Evolutionary conservation across 2,329 filamentous ascomycete genomes (phyloP).

Genomic region (Botryotinia convoluta): DNA sequence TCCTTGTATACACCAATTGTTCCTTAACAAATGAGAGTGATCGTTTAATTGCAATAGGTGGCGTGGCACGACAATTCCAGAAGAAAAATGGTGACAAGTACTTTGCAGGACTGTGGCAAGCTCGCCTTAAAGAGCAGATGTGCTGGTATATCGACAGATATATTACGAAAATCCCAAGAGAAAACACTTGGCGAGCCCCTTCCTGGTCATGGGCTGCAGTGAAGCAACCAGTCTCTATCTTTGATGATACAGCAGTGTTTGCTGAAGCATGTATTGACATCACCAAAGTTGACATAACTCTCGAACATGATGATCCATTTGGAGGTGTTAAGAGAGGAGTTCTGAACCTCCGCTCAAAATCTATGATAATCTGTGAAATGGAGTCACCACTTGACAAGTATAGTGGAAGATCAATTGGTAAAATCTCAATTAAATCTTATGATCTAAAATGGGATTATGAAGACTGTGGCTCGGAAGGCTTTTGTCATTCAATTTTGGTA

Average conservation of each 20-base stretch:
- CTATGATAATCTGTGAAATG: rapidly evolving
- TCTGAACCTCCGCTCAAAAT: neutral
- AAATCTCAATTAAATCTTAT: rapidly evolving
- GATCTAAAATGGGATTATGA: rapidly evolving
- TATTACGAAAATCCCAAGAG: too few species aligned
- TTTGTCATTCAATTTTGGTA: rapidly evolving
- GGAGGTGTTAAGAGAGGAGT: neutral
- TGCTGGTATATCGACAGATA: neutral
- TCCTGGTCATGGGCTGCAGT: neutral
- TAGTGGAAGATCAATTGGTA: too few species aligned
- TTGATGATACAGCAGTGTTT: rapidly evolving
- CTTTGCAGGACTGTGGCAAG: neutral
- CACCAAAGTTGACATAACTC: rapidly evolving
- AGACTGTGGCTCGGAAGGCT: neutral
- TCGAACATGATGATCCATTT: neutral
- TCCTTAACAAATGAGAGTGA: too few species aligned
- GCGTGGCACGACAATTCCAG: too few species aligned
- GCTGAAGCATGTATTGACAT: rapidly evolving
- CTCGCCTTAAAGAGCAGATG: neutral
- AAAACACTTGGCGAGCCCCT: neutral
- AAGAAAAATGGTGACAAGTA: neutral
- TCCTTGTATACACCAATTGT: rapidly evolving
- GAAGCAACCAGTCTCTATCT: rapidly evolving
- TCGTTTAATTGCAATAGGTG: too few species aligned
- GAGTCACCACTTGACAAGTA: too few species aligned